A percentile compares a stretch with the other conserved stretches of the same genome.
Conservation (phyloP, 192 early-diverging fungal genomes). For the Endogone sp. region DNA sequence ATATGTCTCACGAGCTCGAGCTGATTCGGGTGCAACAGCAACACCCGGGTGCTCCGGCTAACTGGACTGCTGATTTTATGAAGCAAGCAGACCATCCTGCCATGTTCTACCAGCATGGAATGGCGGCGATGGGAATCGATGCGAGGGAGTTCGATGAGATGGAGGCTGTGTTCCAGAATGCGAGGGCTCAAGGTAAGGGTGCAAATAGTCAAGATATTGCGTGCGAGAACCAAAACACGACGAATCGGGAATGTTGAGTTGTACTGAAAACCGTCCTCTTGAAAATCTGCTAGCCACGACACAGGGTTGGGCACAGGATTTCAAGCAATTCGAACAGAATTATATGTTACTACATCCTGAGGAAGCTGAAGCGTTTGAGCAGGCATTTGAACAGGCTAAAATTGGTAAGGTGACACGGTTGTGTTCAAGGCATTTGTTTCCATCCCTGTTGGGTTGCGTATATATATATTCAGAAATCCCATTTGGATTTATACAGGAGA, state of each 20-base stretch:
- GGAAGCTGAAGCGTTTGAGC: constrained; percentile 65
- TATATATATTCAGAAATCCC: constrained; percentile 16
- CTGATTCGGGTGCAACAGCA: constrained; percentile 29
- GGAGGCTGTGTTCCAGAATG: constrained; percentile 32
- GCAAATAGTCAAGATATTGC: neutral
- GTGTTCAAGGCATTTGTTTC: too few relatives aligned
- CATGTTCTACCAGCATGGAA: constrained; percentile 13
- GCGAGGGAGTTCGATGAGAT: constrained; percentile 39
- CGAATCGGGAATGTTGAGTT: constrained; percentile 7
- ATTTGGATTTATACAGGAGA: neutral
- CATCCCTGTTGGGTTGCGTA: neutral
- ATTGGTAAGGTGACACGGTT: constrained; percentile 28
- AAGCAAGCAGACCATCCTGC: constrained; percentile 44
- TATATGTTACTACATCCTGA: constrained; percentile 26
- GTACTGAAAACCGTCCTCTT: too few relatives aligned
- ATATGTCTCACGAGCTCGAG: constrained; percentile 67
- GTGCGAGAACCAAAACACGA: neutral
- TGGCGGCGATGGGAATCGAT: neutral
- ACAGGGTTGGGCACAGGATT: constrained; percentile 45
- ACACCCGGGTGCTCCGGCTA: constrained; percentile 11
- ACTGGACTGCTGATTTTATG: constrained; percentile 76
- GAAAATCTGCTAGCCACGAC: too few relatives aligned
- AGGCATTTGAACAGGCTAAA: constrained; percentile 60
- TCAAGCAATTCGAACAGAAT: constrained; percentile 35
- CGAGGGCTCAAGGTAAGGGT: neutral